These are phyloP conservation scores for Harrya chromipes DNA, from an alignment of 768 basidiomycete genomes.

Conservation along the genomic window DNA sequence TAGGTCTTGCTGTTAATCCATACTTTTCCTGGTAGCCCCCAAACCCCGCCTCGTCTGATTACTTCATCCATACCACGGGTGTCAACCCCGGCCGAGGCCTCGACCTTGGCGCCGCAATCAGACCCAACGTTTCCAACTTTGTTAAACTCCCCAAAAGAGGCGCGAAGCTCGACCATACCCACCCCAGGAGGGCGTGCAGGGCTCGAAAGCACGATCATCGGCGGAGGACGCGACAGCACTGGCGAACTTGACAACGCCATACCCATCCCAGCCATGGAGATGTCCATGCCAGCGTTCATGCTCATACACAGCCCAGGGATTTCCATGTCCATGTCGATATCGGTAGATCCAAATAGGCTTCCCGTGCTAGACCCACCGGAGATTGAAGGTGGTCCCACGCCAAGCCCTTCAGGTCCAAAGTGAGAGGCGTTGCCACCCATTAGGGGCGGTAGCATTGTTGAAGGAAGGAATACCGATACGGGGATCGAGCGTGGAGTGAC, in stretches of 20 bases:
- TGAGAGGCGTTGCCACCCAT: conserved; percentile 17
- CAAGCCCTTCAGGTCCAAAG: conserved; percentile 27
- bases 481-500: conserved; percentile 45
- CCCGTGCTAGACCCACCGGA: conserved; percentile 22
- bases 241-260: conserved; percentile 33
- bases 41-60: conserved; percentile 65
- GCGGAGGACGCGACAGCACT: conserved; percentile 37
- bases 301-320: conserved; percentile 36
- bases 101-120: conserved; percentile 25
- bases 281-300: conserved; percentile 31
- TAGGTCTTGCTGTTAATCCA: conserved; percentile 35
- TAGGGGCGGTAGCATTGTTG: conserved; percentile 27
- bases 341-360: conserved; percentile 31
- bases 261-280: conserved; percentile 30
- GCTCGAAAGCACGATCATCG: conserved; percentile 61
- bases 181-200: conserved; percentile 64
- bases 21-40: conserved; percentile 66
- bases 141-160: conserved; percentile 52
- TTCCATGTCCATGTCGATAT: conserved; percentile 36
- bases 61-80: conserved; percentile 62
- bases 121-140: conserved; percentile 9
- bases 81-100: conserved; percentile 42
- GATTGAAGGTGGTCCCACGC: conserved; percentile 24
- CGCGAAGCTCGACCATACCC: conserved; percentile 62
- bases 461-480: conserved; percentile 65